These are phyloP conservation scores for Amyloporia xantha DNA, from an alignment of 768 basidiomycete species.

Conservation along the genomic window DNA sequence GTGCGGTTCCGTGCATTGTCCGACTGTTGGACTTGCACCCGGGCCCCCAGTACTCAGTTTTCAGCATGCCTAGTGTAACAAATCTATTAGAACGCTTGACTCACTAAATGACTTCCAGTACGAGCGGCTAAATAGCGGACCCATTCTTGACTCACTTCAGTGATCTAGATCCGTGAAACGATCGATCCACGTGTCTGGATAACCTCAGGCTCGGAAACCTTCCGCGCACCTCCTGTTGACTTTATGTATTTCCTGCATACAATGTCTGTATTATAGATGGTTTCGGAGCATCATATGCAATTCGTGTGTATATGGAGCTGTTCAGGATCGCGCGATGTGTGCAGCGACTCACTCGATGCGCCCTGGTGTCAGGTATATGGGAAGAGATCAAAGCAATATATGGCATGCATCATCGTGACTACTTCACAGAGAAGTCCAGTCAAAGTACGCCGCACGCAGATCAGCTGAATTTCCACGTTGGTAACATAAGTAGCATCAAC, in stretches of 20 bases:
- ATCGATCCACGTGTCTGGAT: constrained; percentile 77
- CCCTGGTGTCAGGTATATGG: constrained; percentile 57
- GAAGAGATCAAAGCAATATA: constrained; percentile 95
- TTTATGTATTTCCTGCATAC: too few relatives aligned
- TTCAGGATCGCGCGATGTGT: neutral
- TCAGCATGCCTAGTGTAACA: too few relatives aligned
- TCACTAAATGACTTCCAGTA: too few relatives aligned
- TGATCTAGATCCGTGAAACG: constrained; percentile 38
- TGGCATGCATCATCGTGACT: constrained; percentile 89
- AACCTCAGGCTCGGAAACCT: constrained; percentile 84
- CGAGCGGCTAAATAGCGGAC: too few relatives aligned
- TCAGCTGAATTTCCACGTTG: too few relatives aligned
- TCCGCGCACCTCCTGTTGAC: too few relatives aligned
- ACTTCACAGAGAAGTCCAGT: constrained; percentile 81
- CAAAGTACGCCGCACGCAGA: constrained; percentile 48
- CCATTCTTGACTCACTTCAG: constrained; percentile 34
- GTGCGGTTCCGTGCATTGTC: too few relatives aligned
- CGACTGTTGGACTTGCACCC: too few relatives aligned
- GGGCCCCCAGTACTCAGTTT: too few relatives aligned
- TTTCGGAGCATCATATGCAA: constrained; percentile 83
- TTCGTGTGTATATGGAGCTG: constrained; percentile 5
- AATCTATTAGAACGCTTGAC: too few relatives aligned
- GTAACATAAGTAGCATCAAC: too few relatives aligned
- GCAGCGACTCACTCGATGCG: constrained; percentile 74
- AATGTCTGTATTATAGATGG: constrained; percentile 83